phyloP scores from a whole-genome alignment of 176 grass and related monocot genomes.

The Eleusine coracana region DNA sequence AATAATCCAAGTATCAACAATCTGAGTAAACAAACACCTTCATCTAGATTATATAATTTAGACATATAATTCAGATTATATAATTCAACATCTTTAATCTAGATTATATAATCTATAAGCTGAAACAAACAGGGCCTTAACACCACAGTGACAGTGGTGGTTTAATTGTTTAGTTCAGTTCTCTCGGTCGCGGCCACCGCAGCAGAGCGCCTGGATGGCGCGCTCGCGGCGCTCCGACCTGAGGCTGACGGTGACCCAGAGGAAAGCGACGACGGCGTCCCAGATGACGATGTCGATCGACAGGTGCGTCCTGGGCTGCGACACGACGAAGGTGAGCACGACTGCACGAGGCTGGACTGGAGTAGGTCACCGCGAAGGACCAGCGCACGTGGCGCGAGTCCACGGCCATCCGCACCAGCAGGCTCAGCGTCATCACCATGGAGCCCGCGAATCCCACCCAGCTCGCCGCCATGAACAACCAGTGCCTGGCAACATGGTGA shows the following conservation, averaged over 20 bases:
- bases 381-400: constrained; percentile 47
- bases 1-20: too few species aligned
- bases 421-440: constrained; percentile 55
- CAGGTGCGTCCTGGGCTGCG: constrained; percentile 49
- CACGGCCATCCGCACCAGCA: constrained; percentile 50
- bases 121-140: too few species aligned
- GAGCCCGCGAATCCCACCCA: constrained; percentile 57
- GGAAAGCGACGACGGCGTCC: constrained; percentile 42
- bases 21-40: too few species aligned
- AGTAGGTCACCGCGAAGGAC: constrained; percentile 56
- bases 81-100: too few species aligned
- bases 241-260: constrained; percentile 40
- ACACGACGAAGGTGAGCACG: constrained; percentile 56
- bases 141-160: not conserved
- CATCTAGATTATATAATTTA: too few species aligned
- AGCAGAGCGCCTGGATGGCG: constrained; percentile 33
- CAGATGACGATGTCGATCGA: constrained; percentile 45
- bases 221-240: constrained; percentile 21
- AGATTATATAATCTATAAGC: too few species aligned
- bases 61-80: too few species aligned
- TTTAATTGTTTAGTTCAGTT: not conserved
- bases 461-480: constrained; percentile 51
- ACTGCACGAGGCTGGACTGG: constrained; percentile 25
- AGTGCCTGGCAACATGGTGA: constrained; percentile 22
- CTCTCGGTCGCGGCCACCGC: not conserved